These are phyloP conservation scores for Umbilicus rupestris DNA, from an alignment of 164 flowering plant genomes.

Conservation along the genomic window DNA sequence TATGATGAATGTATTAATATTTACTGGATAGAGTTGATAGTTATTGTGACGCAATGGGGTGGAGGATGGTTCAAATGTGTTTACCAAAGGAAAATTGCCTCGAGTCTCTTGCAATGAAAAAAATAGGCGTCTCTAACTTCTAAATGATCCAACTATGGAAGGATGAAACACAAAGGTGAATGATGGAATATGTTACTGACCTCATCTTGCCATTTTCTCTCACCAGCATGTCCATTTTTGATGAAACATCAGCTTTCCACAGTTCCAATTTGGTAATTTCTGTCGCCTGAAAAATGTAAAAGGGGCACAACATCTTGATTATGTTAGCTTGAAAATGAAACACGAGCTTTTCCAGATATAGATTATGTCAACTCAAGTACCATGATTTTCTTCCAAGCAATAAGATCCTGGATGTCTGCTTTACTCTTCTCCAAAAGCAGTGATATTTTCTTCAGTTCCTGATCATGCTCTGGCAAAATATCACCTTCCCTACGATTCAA, in stretches of 20 bases:
- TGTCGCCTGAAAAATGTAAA: constrained; percentile 35
- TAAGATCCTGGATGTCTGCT: constrained; percentile 35
- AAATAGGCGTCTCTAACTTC: too few species aligned
- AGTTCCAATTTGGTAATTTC: constrained; percentile 25
- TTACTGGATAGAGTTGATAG: too few species aligned
- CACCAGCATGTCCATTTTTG: constrained; percentile 37
- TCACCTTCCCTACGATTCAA: constrained; percentile 41
- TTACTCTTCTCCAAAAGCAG: constrained; percentile 37
- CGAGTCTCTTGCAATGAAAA: neutral
- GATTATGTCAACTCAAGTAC: constrained; percentile 20
- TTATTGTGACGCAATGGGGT: too few species aligned
- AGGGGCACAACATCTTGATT: neutral
- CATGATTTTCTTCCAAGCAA: constrained; percentile 49
- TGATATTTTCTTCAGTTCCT: constrained; percentile 31
- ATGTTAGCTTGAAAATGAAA: neutral
- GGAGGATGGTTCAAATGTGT: too few species aligned
- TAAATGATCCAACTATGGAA: neutral
- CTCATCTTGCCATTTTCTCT: constrained; percentile 48
- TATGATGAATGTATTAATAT: too few species aligned
- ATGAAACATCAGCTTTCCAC: constrained; percentile 48
- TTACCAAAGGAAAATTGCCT: too few species aligned
- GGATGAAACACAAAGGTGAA: neutral
- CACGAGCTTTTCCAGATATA: neutral
- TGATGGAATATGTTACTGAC: constrained; percentile 22
- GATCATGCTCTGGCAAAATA: constrained; percentile 42